Percentiles rank a stretch among this genome's conserved stretches.
phyloP scores from a whole-genome alignment of 371 early-diverging fungal species.

The Mucor plumbeus region DNA sequence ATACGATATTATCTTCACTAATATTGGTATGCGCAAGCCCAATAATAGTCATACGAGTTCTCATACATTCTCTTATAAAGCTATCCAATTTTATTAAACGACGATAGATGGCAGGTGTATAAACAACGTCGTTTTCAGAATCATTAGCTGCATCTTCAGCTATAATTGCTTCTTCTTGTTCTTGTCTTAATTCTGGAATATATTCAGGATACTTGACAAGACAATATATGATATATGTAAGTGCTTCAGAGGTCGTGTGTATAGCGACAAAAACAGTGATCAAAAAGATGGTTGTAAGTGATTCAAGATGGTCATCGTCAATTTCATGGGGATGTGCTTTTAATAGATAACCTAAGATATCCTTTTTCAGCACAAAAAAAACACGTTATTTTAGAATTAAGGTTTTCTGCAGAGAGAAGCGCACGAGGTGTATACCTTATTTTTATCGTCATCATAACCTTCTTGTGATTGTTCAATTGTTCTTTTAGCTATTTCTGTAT shows the following conservation, averaged over 20 bases:
- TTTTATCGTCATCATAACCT: background rate
- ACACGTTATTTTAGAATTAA: background rate
- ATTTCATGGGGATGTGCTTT: constrained; percentile 17
- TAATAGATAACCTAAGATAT: constrained; percentile 10
- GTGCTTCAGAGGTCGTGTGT: constrained; percentile 44
- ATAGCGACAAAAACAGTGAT: constrained; percentile 47
- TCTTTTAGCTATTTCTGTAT: constrained; percentile 2
- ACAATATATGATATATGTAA: constrained; percentile 41
- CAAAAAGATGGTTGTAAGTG: constrained; percentile 21
- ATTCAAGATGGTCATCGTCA: constrained; percentile 20
- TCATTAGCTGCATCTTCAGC: constrained; percentile 19
- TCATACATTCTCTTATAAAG: constrained; percentile 50
- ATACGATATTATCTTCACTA: constrained; percentile 28
- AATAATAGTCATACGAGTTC: constrained; percentile 31
- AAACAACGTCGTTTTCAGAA: constrained; percentile 14
- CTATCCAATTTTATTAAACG: constrained; percentile 55
- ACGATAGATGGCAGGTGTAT: constrained; percentile 38
- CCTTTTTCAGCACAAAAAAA: constrained; percentile 1
- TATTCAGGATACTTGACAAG: constrained; percentile 48
- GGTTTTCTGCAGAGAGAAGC: background rate
- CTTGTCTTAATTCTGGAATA: constrained; percentile 39
- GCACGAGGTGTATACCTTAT: background rate
- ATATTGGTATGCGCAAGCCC: constrained; percentile 35
- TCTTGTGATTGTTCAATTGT: constrained; percentile 1
- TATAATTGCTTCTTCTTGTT: constrained; percentile 40